Evolutionary conservation across 768 basidiomycete genomes (phyloP).

Genomic region (Candolleomyces eurysporus): DNA sequence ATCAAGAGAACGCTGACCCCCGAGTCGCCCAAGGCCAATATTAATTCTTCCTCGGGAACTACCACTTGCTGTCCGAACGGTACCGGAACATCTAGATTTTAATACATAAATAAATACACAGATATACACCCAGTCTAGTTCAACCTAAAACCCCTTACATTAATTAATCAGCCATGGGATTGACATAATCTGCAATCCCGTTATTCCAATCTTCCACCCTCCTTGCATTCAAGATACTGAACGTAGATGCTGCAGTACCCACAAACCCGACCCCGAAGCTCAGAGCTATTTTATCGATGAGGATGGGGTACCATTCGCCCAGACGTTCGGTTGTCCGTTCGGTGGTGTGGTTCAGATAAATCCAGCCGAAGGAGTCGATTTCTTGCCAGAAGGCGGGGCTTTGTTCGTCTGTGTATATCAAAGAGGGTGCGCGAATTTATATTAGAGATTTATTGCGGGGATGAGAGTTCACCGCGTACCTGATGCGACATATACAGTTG

Average conservation of each 20-base stretch:
- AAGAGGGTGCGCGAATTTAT: too few species aligned
- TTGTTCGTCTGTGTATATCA: background rate
- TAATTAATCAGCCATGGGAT: too few species aligned
- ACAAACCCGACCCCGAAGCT: background rate
- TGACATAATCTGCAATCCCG: background rate
- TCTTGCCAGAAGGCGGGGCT: background rate
- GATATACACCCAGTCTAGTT: too few species aligned
- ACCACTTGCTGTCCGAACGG: too few species aligned
- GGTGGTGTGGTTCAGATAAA: background rate
- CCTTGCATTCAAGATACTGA: background rate
- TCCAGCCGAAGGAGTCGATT: background rate
- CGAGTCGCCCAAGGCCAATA: too few species aligned
- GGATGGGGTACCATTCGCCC: background rate
- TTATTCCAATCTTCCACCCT: slow-evolving; percentile 3
- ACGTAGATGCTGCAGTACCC: background rate
- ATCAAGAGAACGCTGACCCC: too few species aligned
- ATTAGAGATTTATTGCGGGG: background rate
- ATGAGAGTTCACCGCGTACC: background rate
- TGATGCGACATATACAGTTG: background rate
- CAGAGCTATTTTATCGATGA: background rate
- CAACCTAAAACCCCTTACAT: too few species aligned
- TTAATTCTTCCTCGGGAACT: too few species aligned
- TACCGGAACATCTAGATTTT: too few species aligned
- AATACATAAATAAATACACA: too few species aligned
- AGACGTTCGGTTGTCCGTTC: background rate